Conservation (phyloP, 2,329 filamentous ascomycete genomes). For the Hyphodiscus sp. region DNA sequence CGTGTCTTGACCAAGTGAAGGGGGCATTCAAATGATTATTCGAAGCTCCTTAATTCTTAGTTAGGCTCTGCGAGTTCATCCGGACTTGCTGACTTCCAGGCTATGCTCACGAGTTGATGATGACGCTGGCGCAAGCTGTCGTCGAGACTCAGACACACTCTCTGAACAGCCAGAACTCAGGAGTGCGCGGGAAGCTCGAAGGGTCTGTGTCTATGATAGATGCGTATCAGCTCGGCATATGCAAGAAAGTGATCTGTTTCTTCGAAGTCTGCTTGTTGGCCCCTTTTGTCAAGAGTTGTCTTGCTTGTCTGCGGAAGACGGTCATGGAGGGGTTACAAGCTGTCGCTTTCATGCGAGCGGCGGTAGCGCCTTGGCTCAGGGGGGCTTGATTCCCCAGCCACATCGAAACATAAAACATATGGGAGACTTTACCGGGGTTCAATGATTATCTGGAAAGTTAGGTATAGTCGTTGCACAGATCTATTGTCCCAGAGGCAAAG, state of each 20-base stretch:
- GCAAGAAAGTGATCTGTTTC: slow-evolving; percentile 1
- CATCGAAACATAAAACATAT: not conserved
- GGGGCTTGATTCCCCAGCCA: not conserved
- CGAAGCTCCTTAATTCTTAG: not conserved
- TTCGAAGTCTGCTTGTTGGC: not conserved
- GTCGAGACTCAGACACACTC: slow-evolving; percentile 6
- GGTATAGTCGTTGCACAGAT: not conserved
- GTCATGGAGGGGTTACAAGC: not conserved
- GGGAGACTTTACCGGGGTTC: not conserved
- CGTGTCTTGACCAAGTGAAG: slow-evolving; percentile 29
- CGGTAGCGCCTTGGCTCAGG: not conserved
- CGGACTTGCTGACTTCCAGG: slow-evolving; percentile 8
- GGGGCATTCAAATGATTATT: slow-evolving; percentile 31
- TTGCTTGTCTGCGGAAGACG: slow-evolving; percentile 3
- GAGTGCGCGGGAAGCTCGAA: slow-evolving; percentile 16
- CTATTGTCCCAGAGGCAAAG: not conserved
- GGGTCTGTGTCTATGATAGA: not conserved
- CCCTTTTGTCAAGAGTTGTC: slow-evolving; percentile 3
- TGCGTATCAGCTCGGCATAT: not conserved
- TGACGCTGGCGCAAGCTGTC: slow-evolving; percentile 7
- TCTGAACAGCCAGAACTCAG: slow-evolving; percentile 21
- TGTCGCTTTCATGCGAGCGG: not conserved
- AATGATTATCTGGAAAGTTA: slow-evolving; percentile 1
- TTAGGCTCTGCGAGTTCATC: not conserved
- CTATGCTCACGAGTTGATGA: not conserved